A percentile compares a stretch with the other conserved stretches of the same genome.
phyloP scores from a whole-genome alignment of 768 basidiomycete species.

The Pleurotus salmoneostramineus region DNA sequence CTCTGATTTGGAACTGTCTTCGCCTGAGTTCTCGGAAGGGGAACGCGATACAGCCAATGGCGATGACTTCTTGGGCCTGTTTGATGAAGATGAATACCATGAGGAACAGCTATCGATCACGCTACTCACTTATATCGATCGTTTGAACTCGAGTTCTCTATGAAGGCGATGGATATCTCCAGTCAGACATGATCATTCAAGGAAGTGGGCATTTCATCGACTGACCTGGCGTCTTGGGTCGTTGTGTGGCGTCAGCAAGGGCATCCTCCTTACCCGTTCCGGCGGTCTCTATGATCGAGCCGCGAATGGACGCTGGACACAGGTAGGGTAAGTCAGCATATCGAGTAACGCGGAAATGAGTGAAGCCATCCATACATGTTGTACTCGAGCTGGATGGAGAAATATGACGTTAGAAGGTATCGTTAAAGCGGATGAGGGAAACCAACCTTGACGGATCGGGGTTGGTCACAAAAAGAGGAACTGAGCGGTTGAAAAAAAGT shows the following conservation, averaged over 20 bases:
- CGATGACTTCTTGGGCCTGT: conserved; percentile 4
- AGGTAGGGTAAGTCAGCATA: neutral
- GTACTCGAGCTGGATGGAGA: conserved; percentile 5
- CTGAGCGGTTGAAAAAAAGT: conserved; percentile 16
- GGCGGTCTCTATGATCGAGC: conserved; percentile 3
- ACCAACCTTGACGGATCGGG: conserved; percentile 39
- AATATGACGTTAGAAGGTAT: neutral
- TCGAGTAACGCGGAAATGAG: neutral
- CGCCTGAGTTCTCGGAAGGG: conserved; percentile 4
- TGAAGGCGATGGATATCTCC: neutral
- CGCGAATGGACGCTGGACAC: conserved; percentile 1
- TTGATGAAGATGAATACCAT: neutral
- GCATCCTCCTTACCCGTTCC: conserved; percentile 3
- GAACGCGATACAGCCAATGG: conserved; percentile 3
- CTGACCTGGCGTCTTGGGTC: conserved; percentile 3
- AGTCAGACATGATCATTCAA: neutral
- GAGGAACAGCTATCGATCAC: conserved; percentile 2
- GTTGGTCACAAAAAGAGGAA: conserved; percentile 34
- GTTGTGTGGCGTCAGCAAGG: neutral
- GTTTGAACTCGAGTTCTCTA: conserved; percentile 5
- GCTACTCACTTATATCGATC: conserved; percentile 6
- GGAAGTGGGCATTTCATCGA: no score
- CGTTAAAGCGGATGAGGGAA: neutral
- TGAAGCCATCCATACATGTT: neutral
- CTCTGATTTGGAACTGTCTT: conserved; percentile 5